A percentile compares a stretch with the other conserved stretches of the same genome.
Conservation (phyloP, 2,329 filamentous ascomycete species). For the Emmonsia crescens region DNA sequence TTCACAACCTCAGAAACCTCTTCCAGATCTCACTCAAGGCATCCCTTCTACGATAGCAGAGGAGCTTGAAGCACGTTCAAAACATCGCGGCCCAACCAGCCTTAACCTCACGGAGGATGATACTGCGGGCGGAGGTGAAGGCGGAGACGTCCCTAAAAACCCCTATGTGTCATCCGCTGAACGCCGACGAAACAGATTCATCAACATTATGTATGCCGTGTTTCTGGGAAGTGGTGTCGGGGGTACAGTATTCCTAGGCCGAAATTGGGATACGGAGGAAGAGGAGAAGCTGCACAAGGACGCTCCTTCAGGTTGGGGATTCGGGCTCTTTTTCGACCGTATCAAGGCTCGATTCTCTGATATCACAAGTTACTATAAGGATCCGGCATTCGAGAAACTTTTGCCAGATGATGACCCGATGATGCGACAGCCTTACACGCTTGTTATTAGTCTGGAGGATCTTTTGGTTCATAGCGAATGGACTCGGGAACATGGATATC, state of each 20-base stretch:
- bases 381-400: constrained; percentile 88
- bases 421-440: constrained; percentile 77
- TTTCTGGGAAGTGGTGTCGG: constrained; percentile 47
- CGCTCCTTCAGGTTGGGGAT: constrained; percentile 68
- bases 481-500: constrained; percentile 88
- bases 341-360: constrained; percentile 63
- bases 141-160: constrained; percentile 55
- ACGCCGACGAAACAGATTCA: constrained; percentile 62
- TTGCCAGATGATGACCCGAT: constrained; percentile 62
- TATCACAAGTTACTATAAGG: constrained; percentile 84
- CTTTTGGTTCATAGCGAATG: constrained; percentile 91
- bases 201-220: constrained; percentile 60
- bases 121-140: constrained; percentile 32
- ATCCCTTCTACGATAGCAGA: constrained; percentile 83
- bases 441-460: constrained; percentile 88
- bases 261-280: constrained; percentile 70
- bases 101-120: constrained; percentile 45
- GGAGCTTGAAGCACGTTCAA: constrained; percentile 47
- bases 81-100: constrained; percentile 23
- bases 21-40: constrained; percentile 86
- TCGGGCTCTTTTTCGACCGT: constrained; percentile 68
- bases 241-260: constrained; percentile 64
- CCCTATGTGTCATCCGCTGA: constrained; percentile 89
- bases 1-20: constrained; percentile 47
- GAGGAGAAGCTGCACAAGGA: constrained; percentile 61